Evolutionary conservation across 345 rosid species (phyloP).

Genomic region (Psidium friedrichsthalianum): DNA sequence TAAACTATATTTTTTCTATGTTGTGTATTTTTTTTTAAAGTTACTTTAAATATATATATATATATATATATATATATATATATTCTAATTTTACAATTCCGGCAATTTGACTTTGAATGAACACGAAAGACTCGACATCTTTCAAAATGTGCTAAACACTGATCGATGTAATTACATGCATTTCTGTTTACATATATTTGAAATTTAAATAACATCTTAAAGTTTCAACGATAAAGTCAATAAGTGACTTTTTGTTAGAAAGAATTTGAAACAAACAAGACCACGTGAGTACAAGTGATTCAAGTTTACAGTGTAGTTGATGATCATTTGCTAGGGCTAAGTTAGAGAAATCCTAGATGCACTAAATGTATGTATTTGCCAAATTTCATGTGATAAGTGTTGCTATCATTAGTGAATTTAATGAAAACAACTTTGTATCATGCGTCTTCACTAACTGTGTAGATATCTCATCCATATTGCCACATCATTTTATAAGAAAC

Average conservation of each 20-base stretch:
- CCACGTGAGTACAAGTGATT: background rate
- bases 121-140: background rate
- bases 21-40: too few species aligned
- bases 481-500: background rate
- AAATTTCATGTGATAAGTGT: background rate
- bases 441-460: background rate
- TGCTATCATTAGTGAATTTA: background rate
- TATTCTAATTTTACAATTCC: background rate
- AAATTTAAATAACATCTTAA: background rate
- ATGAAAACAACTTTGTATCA: background rate
- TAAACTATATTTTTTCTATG: background rate
- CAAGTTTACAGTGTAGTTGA: background rate
- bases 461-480: background rate
- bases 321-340: background rate
- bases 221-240: background rate
- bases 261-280: background rate
- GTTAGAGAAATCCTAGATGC: background rate
- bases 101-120: background rate
- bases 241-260: background rate
- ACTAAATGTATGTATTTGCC: background rate
- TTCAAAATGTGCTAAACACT: background rate
- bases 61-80: too few species aligned
- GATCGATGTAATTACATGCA: background rate
- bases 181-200: background rate
- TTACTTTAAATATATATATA: too few species aligned